A percentile compares a stretch with the other conserved stretches of the same genome.
Conservation (phyloP, 2,329 filamentous ascomycete genomes). For the Sporothrix curviconia region DNA sequence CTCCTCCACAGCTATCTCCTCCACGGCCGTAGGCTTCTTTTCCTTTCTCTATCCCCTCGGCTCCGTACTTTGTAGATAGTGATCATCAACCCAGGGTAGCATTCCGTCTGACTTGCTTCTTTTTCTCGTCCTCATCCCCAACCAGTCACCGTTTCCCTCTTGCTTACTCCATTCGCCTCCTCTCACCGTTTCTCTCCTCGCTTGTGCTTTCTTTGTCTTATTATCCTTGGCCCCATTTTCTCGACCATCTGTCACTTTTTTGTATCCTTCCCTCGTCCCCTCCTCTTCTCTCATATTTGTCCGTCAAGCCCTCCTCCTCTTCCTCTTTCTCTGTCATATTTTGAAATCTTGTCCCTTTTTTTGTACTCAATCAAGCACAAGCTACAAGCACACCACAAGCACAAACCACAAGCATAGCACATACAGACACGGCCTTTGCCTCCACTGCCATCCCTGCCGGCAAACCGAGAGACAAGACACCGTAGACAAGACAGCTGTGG, state of each 20-base stretch:
- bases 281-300: background rate
- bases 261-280: too few relatives aligned
- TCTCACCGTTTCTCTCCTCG: background rate
- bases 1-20: too few relatives aligned
- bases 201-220: background rate
- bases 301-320: background rate
- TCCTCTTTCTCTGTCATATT: background rate
- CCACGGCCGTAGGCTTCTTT: background rate
- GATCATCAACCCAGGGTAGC: background rate
- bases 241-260: background rate
- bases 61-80: background rate
- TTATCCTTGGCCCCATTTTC: background rate
- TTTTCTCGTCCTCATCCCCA: background rate
- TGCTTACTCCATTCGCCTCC: background rate
- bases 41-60: too few relatives aligned
- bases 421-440: too few relatives aligned
- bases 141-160: background rate
- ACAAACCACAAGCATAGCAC: background rate
- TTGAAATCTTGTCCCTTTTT: too few relatives aligned
- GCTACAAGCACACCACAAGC: background rate
- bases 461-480: slow-evolving; percentile 4
- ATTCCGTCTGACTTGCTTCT: background rate
- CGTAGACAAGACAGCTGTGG: background rate
- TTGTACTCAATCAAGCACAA: background rate
- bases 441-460: background rate